phyloP scores from a whole-genome alignment of 352 stramenopile genomes.

The Phytophthora fragariae region DNA sequence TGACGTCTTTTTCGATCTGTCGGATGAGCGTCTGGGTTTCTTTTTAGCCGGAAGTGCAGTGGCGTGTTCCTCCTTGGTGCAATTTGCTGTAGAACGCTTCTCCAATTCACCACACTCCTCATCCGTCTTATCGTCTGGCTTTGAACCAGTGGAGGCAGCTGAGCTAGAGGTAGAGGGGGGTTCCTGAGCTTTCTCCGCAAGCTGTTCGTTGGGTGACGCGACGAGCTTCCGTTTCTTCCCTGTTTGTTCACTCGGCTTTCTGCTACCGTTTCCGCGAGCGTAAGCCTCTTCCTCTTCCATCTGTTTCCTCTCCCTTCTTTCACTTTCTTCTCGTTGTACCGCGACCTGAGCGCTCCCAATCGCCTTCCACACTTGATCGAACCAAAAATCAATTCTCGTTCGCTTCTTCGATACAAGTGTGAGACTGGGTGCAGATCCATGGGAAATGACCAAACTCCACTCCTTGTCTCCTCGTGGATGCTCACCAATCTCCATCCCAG shows the following conservation, averaged over 20 bases:
- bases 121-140: constrained; percentile 33
- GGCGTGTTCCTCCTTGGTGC: constrained; percentile 12
- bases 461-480: constrained; percentile 43
- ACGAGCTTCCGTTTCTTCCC: constrained; percentile 34
- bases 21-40: constrained; percentile 16
- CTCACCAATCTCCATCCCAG: constrained; percentile 38
- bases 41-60: constrained; percentile 12
- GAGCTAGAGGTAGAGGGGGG: constrained; percentile 11
- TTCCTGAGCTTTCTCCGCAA: constrained; percentile 2
- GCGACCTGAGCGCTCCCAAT: constrained; percentile 35
- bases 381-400: constrained; percentile 67
- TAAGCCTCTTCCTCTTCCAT: constrained; percentile 33
- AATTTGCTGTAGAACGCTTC: constrained; percentile 8
- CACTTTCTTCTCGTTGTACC: constrained; percentile 22
- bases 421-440: constrained; percentile 3
- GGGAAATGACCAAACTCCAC: constrained; percentile 50
- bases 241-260: constrained; percentile 4
- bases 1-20: constrained; percentile 6
- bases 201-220: neutral
- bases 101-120: constrained; percentile 23
- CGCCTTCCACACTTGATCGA: constrained; percentile 58
- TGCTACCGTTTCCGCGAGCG: neutral
- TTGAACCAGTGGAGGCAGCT: constrained; percentile 11
- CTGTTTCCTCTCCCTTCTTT: constrained; percentile 26
- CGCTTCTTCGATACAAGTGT: constrained; percentile 52